Base-by-base conservation (phyloP, 139 green algal genomes). In the Micromonas commoda region DNA sequence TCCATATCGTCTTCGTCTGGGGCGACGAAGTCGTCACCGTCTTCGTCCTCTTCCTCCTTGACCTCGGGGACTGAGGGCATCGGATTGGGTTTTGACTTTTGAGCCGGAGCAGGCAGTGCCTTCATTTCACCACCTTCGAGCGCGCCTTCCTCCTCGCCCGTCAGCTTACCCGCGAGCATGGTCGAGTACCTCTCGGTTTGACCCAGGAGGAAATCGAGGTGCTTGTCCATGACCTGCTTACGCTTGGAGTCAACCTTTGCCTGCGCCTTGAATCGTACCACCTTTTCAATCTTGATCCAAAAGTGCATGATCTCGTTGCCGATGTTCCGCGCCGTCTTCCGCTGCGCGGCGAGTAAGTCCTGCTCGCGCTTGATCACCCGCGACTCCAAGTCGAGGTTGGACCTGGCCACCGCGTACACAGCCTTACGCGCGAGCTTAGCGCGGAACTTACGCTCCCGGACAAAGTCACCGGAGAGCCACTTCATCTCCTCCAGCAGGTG, bases 401-500 rank as follows among this genome's bases (percentile, higher is more conserved):
- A 88, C 26, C 86, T 85, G 70, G 82, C 86, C 9, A 88, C 88
- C n/a, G 80, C 63, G 6, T 37, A 64, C 5, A 85, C 87, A 38
- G 83, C 87, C 60, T 87, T 85, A 79, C 90, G 91, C 28, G 87
- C 88, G 76, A 94, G 86, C 51, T 85, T 86, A 9, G 16, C 16
- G 9, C 45, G 45, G 16, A 57, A 75, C 33, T 75, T 75, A 13
- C 68, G 31, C 68, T 75, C 68, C 19, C 68, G 35, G 23, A 35
- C 3, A 33, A 63, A 75, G 26, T 75, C 68, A 78, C 97, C 96
- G 0, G 94, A 86, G 82, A 99, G 89, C 94, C 93, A 98, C 71
- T 89, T 77, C 89, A 97, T 97, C 83, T 99, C 95, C 69, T 97
- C 90, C 61, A 98, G 82, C 77, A 98, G 60, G 77, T 91, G 82